phyloP scores from a whole-genome alignment of 768 basidiomycete species.

The Agaricus blazei region DNA sequence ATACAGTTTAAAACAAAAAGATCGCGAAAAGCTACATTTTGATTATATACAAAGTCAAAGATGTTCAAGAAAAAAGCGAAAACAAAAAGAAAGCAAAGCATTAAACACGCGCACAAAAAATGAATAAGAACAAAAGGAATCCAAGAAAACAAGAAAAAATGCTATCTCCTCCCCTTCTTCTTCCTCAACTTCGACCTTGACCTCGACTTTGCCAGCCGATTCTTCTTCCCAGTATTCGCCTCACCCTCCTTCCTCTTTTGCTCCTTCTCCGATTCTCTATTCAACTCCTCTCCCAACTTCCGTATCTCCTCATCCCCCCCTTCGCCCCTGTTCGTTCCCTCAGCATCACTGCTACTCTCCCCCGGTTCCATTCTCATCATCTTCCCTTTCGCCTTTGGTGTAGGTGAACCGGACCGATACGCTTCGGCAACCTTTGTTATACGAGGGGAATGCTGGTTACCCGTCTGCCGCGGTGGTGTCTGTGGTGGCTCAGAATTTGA shows the following conservation, averaged over 20 bases:
- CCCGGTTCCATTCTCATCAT: background rate
- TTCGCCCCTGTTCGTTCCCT: background rate
- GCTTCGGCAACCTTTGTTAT: background rate
- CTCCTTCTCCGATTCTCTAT: constrained; percentile 6
- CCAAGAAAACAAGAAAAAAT: background rate
- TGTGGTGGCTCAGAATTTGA: background rate
- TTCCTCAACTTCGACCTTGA: constrained; percentile 3
- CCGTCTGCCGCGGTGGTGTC: constrained; percentile 4
- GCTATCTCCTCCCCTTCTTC: background rate
- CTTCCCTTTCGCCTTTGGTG: background rate
- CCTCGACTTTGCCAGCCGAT: background rate
- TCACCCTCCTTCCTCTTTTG: background rate
- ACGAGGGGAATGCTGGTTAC: background rate
- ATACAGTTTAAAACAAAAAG: too few relatives aligned
- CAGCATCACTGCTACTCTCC: background rate
- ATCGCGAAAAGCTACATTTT: too few relatives aligned
- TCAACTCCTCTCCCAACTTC: constrained; percentile 2
- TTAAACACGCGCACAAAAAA: too few relatives aligned
- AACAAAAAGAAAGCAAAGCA: too few relatives aligned
- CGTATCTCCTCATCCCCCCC: background rate
- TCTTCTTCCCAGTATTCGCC: background rate
- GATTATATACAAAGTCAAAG: too few relatives aligned
- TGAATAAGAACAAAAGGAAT: too few relatives aligned
- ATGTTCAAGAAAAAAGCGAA: too few relatives aligned
- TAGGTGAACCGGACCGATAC: constrained; percentile 6